Percentiles rank a stretch among this genome's conserved stretches.
Evolutionary conservation across 73 alveolate species (phyloP).

Genomic region (Paramecium sonneborni): DNA sequence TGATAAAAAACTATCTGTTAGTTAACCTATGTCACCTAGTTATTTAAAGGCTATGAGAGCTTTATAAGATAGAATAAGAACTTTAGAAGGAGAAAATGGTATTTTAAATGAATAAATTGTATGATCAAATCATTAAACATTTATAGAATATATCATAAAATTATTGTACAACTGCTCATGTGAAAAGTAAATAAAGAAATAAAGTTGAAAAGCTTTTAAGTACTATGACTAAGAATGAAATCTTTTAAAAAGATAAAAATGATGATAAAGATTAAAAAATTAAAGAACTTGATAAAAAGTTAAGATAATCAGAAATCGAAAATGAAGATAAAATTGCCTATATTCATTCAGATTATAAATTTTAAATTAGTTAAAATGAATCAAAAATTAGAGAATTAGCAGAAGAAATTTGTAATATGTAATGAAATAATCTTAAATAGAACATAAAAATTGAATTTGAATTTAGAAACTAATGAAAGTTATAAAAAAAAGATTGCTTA

Average conservation of each 20-base stretch:
- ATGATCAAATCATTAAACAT: not conserved
- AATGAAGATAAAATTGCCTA: conserved; percentile 2
- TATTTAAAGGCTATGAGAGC: conserved; percentile 42
- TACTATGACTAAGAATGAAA: not conserved
- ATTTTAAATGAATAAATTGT: not conserved
- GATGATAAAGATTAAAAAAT: not conserved
- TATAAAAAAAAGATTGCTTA: conserved; percentile 9
- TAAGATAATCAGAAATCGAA: not conserved
- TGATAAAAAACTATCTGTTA: not conserved
- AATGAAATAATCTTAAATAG: not conserved
- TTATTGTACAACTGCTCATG: conserved; percentile 20
- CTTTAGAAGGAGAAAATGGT: conserved; percentile 4
- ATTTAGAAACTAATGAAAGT: not conserved
- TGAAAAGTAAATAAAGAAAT: not conserved
- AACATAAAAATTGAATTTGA: not conserved
- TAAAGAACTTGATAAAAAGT: not conserved
- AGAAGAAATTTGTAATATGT: not conserved
- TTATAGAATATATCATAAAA: conserved; percentile 16
- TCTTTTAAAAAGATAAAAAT: not conserved
- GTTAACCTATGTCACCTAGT: conserved; percentile 40
- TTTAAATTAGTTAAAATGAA: not conserved
- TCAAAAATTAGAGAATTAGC: not conserved
- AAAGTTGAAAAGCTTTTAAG: not conserved
- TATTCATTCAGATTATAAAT: conserved; percentile 3
- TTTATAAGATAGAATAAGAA: conserved; percentile 12